A percentile compares a stretch with the other conserved stretches of the same genome.
These are phyloP conservation scores for Salvia splendens DNA, from an alignment of 257 asterid genomes.

Conservation along the genomic window DNA sequence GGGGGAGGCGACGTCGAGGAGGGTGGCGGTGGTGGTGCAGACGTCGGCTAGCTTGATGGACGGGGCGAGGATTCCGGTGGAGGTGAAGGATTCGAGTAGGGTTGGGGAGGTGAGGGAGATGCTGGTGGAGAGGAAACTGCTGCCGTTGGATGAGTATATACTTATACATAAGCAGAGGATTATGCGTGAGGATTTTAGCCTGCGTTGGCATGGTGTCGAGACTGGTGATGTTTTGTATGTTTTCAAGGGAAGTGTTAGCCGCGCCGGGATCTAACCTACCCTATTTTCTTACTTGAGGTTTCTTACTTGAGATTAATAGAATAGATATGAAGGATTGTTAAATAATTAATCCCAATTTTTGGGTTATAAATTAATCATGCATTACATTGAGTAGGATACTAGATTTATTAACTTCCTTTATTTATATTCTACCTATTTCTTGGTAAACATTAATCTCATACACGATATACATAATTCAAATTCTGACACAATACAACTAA, in stretches of 20 bases:
- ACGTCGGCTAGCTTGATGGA: constrained; percentile 64
- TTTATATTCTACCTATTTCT: too few relatives aligned
- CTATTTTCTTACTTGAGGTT: too few relatives aligned
- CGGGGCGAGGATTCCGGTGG: constrained; percentile 55
- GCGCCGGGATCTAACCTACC: constrained; percentile 1
- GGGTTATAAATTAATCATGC: too few relatives aligned
- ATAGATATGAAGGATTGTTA: too few relatives aligned
- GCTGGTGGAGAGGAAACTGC: constrained; percentile 44
- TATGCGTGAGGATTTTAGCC: constrained; percentile 60
- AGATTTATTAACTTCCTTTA: too few relatives aligned
- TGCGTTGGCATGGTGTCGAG: constrained; percentile 90
- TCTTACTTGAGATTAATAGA: too few relatives aligned
- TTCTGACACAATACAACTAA: too few relatives aligned
- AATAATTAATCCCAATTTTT: too few relatives aligned
- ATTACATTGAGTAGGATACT: too few relatives aligned
- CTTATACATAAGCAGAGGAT: constrained; percentile 79
- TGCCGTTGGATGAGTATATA: constrained; percentile 76
- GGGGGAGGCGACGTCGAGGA: constrained; percentile 37
- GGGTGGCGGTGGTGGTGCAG: constrained; percentile 51
- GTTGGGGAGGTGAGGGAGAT: constrained; percentile 47
- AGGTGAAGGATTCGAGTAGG: constrained; percentile 53
- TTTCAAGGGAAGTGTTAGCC: constrained; percentile 63
- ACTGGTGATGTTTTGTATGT: constrained; percentile 54
- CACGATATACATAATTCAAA: too few relatives aligned
- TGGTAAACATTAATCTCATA: too few relatives aligned